These are phyloP conservation scores for Ophiorrhiza pumila DNA, from an alignment of 257 asterid species.

Conservation along the genomic window DNA sequence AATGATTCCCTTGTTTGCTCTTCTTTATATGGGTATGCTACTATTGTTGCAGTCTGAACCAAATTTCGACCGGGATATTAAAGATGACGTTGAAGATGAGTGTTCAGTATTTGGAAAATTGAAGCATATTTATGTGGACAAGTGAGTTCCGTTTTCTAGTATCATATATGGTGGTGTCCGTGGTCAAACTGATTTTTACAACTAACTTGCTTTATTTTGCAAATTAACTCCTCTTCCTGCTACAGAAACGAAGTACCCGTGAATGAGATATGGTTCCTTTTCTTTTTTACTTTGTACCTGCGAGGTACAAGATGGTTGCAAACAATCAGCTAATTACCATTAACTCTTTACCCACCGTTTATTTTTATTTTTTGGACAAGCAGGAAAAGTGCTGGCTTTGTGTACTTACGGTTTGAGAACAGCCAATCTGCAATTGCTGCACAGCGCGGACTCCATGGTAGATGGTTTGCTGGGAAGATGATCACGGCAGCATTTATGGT, in stretches of 20 bases:
- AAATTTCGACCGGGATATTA: slow-evolving; percentile 68
- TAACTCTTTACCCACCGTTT: not conserved
- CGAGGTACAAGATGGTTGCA: not conserved
- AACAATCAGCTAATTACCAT: not conserved
- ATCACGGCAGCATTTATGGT: slow-evolving; percentile 75
- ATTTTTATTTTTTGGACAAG: slow-evolving; percentile 2
- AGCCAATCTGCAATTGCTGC: slow-evolving; percentile 50
- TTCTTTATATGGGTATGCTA: slow-evolving; percentile 5
- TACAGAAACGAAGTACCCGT: not conserved
- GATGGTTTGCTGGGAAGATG: slow-evolving; percentile 87
- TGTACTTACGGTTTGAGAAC: slow-evolving; percentile 59
- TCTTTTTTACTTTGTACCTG: not conserved
- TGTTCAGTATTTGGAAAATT: slow-evolving; percentile 53
- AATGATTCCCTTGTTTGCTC: slow-evolving; percentile 1
- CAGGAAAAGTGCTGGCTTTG: slow-evolving; percentile 63
- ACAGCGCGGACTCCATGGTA: slow-evolving; percentile 65
- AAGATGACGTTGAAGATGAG: slow-evolving; percentile 63
- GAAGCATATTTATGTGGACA: slow-evolving; percentile 62
- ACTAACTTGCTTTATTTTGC: not conserved
- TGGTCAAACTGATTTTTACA: not conserved
- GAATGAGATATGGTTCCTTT: not conserved
- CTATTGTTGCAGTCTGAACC: slow-evolving; percentile 58
- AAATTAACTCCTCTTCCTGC: too few species aligned
- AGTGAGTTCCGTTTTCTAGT: slow-evolving; percentile 35
- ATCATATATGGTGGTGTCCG: not conserved